Base-by-base conservation (phyloP, 2,329 filamentous ascomycete genomes). In the Microcyclosporella mali region DNA sequence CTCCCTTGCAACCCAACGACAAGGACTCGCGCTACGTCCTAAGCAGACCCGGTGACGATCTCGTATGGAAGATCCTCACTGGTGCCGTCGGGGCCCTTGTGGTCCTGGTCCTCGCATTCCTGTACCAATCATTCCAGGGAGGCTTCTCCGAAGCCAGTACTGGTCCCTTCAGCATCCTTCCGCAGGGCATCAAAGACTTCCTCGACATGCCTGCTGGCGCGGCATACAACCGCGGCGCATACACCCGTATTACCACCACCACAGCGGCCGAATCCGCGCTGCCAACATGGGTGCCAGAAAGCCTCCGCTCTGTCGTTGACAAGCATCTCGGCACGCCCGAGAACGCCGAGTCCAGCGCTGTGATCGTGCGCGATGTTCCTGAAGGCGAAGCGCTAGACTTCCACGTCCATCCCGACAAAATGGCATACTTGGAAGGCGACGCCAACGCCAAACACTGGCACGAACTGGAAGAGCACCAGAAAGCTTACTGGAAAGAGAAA, bases 401-500 rank as follows among this genome's bases (percentile, higher is more conserved):
- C 2, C 56, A 66, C 21, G 55, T 64, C 3, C 59, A 63, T 36
- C 47, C 56, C 8, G 59, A 63, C 27, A 59, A 70, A 30, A 64
- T 63, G 21, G 66, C 66, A 2, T 67, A 72, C 44, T 50, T 72
- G 16, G 59, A 64, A 47, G 60, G 65, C 46, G 66, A 72, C 37
- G 59, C 60, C 1, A 49, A 68, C 39, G 81, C 78, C 11, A 79
- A 73, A 63, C 69, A 73, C 41, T 94, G 86, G 85, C 80, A 88
- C 44, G 78, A 88, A 46, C 66, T 94, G 33, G 70, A 71, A 4
- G 69, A 74, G 10, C 66, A 76, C 41, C 78, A 89, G 63, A 77
- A 78, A 61, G 67, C 71, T 39, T 68, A 70, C 14, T 94, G 88
- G 88, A 87, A 80, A 66, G 65, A 75, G 52, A 77, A 74, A 58